phyloP scores from a whole-genome alignment of 257 asterid species.

The Lycium barbarum region DNA sequence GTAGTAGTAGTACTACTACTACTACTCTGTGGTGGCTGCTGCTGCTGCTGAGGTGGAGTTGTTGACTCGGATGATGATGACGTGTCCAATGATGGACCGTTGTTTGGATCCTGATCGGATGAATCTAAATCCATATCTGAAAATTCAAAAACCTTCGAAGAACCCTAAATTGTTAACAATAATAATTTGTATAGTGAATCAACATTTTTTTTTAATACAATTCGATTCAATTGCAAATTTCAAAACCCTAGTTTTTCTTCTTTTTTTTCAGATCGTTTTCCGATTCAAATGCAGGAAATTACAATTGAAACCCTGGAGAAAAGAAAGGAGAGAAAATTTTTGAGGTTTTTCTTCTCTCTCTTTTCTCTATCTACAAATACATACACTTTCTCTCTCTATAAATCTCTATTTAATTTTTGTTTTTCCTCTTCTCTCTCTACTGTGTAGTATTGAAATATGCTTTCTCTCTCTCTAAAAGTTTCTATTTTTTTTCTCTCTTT shows the following conservation, averaged over 20 bases:
- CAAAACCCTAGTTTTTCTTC: constrained; percentile 58
- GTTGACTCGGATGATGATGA: too few species aligned
- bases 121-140: constrained; percentile 71
- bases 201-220: constrained; percentile 39
- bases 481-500: too few species aligned
- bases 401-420: neutral
- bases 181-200: constrained; percentile 54
- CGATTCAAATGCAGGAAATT: constrained; percentile 39
- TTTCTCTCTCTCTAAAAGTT: too few species aligned
- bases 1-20: constrained; percentile 34
- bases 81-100: constrained; percentile 35
- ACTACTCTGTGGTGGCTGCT: constrained; percentile 31
- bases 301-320: neutral
- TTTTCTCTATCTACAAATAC: neutral
- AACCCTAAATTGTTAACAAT: constrained; percentile 46
- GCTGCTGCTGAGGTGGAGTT: too few species aligned
- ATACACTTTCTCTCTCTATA: neutral
- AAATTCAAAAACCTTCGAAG: constrained; percentile 48
- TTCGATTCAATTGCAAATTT: constrained; percentile 51
- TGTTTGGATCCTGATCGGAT: constrained; percentile 73
- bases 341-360: neutral
- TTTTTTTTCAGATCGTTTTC: constrained; percentile 35
- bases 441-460: too few species aligned
- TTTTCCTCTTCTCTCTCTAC: neutral
- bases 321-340: neutral